phyloP scores from a whole-genome alignment of 2,329 filamentous ascomycete species.

The Ascochyta fabae region DNA sequence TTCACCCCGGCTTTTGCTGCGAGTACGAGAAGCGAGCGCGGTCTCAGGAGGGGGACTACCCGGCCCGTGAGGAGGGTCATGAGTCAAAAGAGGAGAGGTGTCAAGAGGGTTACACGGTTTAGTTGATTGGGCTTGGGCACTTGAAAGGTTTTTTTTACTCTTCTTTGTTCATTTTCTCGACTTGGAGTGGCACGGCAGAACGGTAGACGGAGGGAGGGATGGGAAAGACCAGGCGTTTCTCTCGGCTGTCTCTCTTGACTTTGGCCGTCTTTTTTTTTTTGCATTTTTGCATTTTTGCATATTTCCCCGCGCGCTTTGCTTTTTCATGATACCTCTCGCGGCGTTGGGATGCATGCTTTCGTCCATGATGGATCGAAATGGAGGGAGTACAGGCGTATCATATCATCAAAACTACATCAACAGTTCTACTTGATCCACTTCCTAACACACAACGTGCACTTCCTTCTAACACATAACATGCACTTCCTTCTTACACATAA shows the following conservation, averaged over 20 bases:
- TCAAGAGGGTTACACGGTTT: not conserved
- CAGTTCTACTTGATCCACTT: too few relatives aligned
- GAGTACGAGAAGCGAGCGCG: constrained; percentile 2
- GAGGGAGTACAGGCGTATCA: not conserved
- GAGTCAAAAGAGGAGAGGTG: constrained; percentile 5
- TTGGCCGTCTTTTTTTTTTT: not conserved
- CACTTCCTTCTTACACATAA: too few relatives aligned
- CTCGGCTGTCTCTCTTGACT: not conserved
- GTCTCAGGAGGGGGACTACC: constrained; percentile 9
- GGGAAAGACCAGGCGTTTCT: not conserved
- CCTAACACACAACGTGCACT: too few relatives aligned
- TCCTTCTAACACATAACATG: too few relatives aligned
- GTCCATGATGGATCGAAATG: too few relatives aligned
- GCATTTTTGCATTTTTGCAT: too few relatives aligned
- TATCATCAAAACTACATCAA: too few relatives aligned
- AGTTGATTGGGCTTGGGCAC: not conserved
- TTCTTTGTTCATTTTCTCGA: not conserved
- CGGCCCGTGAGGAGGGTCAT: constrained; percentile 1
- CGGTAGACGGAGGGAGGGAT: not conserved
- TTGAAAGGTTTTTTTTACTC: too few relatives aligned
- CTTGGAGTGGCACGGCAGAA: not conserved
- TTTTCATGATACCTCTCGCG: constrained; percentile 2
- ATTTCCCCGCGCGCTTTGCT: not conserved
- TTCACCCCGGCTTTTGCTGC: constrained; percentile 5
- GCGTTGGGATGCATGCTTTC: not conserved